Percentiles rank a stretch among this genome's conserved stretches.
These are phyloP conservation scores for Fraxinus sp. DNA, from an alignment of 305 asterid species.

Conservation along the genomic window DNA sequence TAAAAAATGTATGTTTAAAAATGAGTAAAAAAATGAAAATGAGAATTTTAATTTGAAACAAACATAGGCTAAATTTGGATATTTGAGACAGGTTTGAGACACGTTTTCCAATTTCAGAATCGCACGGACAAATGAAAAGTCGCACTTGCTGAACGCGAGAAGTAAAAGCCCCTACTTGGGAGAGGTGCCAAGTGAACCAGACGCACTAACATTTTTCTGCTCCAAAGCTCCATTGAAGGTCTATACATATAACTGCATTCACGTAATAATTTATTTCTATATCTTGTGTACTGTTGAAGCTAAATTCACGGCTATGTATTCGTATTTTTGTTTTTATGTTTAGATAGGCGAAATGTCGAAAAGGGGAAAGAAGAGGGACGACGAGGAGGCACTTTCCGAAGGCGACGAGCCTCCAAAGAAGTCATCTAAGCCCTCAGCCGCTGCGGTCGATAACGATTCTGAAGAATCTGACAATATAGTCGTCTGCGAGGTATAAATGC, in stretches of 20 bases:
- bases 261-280: neutral
- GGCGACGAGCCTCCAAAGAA: conserved; percentile 62
- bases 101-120: neutral
- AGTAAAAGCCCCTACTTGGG: neutral
- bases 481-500: conserved; percentile 58
- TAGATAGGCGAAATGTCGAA: conserved; percentile 51
- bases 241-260: neutral
- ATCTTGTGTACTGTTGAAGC: neutral
- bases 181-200: neutral
- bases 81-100: too few relatives aligned
- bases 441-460: conserved; percentile 36
- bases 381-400: conserved; percentile 52
- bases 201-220: neutral
- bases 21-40: too few relatives aligned
- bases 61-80: too few relatives aligned
- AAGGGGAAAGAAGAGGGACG: conserved; percentile 63
- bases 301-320: neutral
- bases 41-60: too few relatives aligned
- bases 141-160: neutral
- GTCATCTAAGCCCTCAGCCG: conserved; percentile 27
- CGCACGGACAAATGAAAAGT: neutral
- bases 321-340: neutral
- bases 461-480: conserved; percentile 58
- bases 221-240: neutral
- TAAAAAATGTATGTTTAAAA: too few relatives aligned